These are phyloP conservation scores for Aspergillus egyptiacus DNA, from an alignment of 495 filamentous ascomycete genomes.

Conservation along the genomic window DNA sequence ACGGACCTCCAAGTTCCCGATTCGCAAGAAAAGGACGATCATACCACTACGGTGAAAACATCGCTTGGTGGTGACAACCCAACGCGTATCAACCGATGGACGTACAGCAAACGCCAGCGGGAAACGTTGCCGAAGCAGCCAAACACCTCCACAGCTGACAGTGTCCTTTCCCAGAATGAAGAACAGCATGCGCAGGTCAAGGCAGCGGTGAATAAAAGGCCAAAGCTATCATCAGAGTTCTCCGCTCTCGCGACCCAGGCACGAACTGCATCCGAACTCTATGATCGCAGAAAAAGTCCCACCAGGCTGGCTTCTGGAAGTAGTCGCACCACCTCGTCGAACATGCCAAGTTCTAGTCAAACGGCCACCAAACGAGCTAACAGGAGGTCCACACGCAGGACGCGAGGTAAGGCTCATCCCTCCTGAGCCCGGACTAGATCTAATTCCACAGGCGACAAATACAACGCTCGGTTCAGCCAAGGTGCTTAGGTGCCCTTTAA, in stretches of 20 bases:
- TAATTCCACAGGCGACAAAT: constrained; percentile 27
- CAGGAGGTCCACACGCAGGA: constrained; percentile 17
- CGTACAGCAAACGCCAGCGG: constrained; percentile 19
- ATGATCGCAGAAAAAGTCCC: constrained; percentile 20
- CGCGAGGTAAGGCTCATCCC: constrained; percentile 21
- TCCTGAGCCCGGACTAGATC: not conserved
- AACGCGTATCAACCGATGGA: constrained; percentile 14
- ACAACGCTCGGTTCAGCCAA: constrained; percentile 30
- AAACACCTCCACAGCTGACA: not conserved
- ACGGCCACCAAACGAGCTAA: constrained; percentile 10
- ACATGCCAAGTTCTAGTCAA: not conserved
- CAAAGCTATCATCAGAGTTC: constrained; percentile 1
- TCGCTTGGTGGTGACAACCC: not conserved
- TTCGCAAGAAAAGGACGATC: not conserved
- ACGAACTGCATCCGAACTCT: constrained; percentile 8
- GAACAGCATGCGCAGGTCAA: not conserved
- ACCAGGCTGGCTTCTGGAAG: constrained; percentile 17
- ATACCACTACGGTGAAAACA: not conserved
- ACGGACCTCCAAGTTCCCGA: constrained; percentile 1
- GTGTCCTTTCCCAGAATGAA: not conserved
- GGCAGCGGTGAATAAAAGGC: constrained; percentile 7
- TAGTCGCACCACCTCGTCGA: constrained; percentile 11
- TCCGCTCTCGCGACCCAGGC: not conserved
- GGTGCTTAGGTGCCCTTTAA: constrained; percentile 1
- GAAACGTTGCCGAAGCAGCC: not conserved